Conservation (phyloP, 202 grass and related monocot genomes). For the Carex sylvatica region DNA sequence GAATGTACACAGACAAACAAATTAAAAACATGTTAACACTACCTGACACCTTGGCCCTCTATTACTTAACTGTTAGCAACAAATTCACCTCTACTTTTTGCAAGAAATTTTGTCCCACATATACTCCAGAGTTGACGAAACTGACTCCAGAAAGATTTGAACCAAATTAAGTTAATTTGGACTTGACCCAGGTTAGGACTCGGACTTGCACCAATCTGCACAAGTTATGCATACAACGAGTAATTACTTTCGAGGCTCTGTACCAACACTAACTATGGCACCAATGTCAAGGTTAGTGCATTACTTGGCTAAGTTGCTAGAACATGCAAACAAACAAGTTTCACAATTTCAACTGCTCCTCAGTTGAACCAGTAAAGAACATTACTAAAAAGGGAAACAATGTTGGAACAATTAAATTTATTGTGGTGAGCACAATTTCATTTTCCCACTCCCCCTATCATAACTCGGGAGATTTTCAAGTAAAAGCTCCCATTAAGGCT, state of each 20-base stretch:
- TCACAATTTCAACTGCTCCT: not conserved
- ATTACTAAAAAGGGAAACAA: not conserved
- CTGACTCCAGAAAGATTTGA: slow-evolving; percentile 24
- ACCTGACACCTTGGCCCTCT: slow-evolving; percentile 9
- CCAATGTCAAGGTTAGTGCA: not conserved
- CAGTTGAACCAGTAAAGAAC: not conserved
- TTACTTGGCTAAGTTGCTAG: not conserved
- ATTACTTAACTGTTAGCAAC: slow-evolving; percentile 3
- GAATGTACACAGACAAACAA: not conserved
- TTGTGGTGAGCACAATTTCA: not conserved
- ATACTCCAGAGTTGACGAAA: slow-evolving; percentile 14
- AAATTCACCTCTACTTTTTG: not conserved
- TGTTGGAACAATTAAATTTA: not conserved
- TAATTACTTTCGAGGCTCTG: slow-evolving; percentile 1
- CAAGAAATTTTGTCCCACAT: slow-evolving; percentile 11
- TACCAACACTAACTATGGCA: not conserved
- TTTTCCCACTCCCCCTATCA: not conserved
- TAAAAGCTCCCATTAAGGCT: not conserved
- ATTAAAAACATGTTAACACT: not conserved
- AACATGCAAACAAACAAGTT: not conserved
- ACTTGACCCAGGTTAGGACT: not conserved
- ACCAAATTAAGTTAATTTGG: slow-evolving; percentile 26
- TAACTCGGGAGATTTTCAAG: not conserved
- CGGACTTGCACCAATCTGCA: slow-evolving; percentile 21
- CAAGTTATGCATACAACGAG: slow-evolving; percentile 12